Evolutionary conservation across 1,284 basidiomycete genomes (phyloP).

Genomic region (Ganoderma leucocontextum): DNA sequence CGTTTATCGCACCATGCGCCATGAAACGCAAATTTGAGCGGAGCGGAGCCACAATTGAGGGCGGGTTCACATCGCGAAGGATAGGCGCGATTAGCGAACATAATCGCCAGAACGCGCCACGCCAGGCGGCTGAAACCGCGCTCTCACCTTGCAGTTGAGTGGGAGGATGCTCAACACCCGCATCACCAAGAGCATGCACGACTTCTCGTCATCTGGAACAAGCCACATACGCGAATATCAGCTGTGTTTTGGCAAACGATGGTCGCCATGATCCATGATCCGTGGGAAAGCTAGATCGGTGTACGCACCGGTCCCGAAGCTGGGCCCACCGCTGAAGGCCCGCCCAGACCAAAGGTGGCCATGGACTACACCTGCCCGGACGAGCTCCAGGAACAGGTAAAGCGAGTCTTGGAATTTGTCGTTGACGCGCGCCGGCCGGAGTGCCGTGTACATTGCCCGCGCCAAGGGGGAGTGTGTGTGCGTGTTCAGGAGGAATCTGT

Average conservation of each 20-base stretch:
- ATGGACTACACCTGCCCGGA: conserved; percentile 95
- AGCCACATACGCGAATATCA: conserved; percentile 16
- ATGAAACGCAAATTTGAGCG: conserved; percentile 19
- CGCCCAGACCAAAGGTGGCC: conserved; percentile 91
- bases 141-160: conserved; percentile 85
- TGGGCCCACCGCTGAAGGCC: conserved; percentile 93
- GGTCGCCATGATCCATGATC: conserved; percentile 34
- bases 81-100: conserved; percentile 16
- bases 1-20: conserved; percentile 4
- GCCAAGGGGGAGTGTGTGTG: conserved; percentile 93
- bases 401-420: conserved; percentile 99
- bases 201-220: conserved; percentile 83
- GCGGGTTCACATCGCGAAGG: conserved; percentile 15
- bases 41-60: conserved; percentile 14
- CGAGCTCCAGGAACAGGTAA: conserved; percentile 91
- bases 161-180: conserved; percentile 94
- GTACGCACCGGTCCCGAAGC: conserved; percentile 82
- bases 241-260: conserved; percentile 23
- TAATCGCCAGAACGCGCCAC: conserved; percentile 9
- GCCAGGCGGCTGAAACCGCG: conserved; percentile 20
- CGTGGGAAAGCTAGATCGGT: conserved; percentile 42
- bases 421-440: conserved; percentile 83
- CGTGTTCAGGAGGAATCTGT: conserved; percentile 85
- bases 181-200: conserved; percentile 95
- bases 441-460: conserved; percentile 87